Evolutionary conservation across 176 grass and related monocot species (phyloP).

Genomic region (Paspalum notatum): DNA sequence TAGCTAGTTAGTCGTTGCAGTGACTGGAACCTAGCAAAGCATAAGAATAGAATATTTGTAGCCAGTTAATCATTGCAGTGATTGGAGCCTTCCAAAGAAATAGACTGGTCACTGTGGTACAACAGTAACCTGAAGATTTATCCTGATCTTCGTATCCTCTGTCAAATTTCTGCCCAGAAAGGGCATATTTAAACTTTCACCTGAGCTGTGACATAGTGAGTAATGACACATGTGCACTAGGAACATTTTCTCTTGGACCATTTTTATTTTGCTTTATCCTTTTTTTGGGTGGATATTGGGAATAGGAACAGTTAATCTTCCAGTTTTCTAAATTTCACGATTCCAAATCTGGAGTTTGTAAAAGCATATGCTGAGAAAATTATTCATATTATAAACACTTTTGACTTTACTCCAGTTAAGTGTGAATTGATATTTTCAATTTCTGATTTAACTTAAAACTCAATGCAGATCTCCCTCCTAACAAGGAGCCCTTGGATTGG

Average conservation of each 20-base stretch:
- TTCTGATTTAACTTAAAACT: conserved; percentile 34
- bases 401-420: conserved; percentile 19
- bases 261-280: background rate
- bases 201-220: background rate
- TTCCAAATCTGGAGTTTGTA: conserved; percentile 5
- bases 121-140: conserved; percentile 19
- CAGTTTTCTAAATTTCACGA: conserved; percentile 6
- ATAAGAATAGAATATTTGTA: conserved; percentile 5
- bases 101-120: background rate
- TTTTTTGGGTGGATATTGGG: conserved; percentile 18
- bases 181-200: conserved; percentile 27
- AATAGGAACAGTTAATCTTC: conserved; percentile 16
- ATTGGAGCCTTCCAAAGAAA: conserved; percentile 34
- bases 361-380: conserved; percentile 2
- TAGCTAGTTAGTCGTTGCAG: conserved; percentile 8
- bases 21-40: conserved; percentile 27
- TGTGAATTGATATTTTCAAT: background rate
- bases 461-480: conserved; percentile 77
- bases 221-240: conserved; percentile 17
- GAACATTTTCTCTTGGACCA: conserved; percentile 26
- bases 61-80: conserved; percentile 13
- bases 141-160: conserved; percentile 10
- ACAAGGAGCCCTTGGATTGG: conserved; percentile 75
- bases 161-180: conserved; percentile 29
- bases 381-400: conserved; percentile 4